Evolutionary conservation across 2,329 filamentous ascomycete genomes (phyloP).

Genomic region (Penicillium concentricum): DNA sequence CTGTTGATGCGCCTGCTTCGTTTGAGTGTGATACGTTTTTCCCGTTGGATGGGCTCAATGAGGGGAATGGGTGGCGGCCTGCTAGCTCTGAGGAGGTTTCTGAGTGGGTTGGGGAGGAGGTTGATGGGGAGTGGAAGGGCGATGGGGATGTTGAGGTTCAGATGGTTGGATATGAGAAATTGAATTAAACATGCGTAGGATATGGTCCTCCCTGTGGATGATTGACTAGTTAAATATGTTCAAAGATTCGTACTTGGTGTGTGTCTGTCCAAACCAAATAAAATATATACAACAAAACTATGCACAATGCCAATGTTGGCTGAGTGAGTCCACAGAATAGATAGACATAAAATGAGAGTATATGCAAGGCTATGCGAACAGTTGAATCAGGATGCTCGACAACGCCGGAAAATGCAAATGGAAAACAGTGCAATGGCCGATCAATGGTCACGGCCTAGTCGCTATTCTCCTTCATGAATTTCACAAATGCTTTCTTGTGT

Average conservation of each 20-base stretch:
- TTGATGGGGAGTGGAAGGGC: constrained; percentile 45
- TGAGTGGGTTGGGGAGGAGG: constrained; percentile 45
- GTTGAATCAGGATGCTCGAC: constrained; percentile 1
- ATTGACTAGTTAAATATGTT: neutral
- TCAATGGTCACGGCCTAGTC: constrained; percentile 51
- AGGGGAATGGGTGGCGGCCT: constrained; percentile 33
- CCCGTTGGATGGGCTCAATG: constrained; percentile 38
- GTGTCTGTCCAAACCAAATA: neutral
- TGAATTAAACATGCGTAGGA: constrained; percentile 5
- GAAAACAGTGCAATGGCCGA: constrained; percentile 3
- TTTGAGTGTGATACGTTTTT: constrained; percentile 53
- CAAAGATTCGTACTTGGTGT: neutral
- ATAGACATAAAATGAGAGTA: constrained; percentile 4
- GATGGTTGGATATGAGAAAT: constrained; percentile 48
- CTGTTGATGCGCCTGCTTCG: constrained; percentile 22
- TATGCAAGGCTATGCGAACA: constrained; percentile 19
- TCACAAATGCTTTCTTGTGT: constrained; percentile 96
- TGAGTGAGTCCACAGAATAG: neutral
- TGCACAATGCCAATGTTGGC: neutral
- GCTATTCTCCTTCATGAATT: constrained; percentile 77
- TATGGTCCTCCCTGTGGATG: neutral
- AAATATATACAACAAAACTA: neutral
- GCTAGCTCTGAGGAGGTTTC: constrained; percentile 35
- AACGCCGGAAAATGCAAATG: constrained; percentile 2
- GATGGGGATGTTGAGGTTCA: constrained; percentile 52